Evolutionary conservation across 1,284 basidiomycete species (phyloP).

Genomic region (Trichosporon inkin): DNA sequence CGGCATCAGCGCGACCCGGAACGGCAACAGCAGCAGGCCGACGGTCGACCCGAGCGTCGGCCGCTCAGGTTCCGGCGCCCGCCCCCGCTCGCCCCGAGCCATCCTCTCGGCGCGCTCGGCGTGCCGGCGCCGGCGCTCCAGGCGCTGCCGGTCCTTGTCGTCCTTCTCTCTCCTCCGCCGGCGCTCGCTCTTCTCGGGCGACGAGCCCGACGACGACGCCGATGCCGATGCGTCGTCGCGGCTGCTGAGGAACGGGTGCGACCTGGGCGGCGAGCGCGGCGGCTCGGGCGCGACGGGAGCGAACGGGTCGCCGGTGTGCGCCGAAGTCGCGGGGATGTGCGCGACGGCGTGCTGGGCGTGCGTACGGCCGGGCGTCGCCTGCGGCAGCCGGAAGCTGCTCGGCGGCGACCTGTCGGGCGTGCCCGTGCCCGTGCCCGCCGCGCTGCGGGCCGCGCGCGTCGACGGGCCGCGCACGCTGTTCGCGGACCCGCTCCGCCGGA

Average conservation of each 20-base stretch:
- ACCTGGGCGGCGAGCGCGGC: neutral
- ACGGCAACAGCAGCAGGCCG: conserved; percentile 20
- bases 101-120: neutral
- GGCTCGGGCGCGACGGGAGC: neutral
- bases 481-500: neutral
- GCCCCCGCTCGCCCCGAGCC: neutral
- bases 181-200: neutral
- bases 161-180: neutral
- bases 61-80: neutral
- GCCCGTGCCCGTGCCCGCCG: no score
- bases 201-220: neutral
- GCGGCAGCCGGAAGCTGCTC: neutral
- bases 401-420: neutral
- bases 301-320: neutral
- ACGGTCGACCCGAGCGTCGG: conserved; percentile 20
- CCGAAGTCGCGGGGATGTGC: neutral
- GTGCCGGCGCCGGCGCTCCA: neutral
- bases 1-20: conserved; percentile 27
- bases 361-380: neutral
- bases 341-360: neutral
- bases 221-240: neutral
- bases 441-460: neutral
- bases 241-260: neutral
- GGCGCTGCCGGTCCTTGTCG: neutral
- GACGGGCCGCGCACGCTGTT: neutral